phyloP scores from a whole-genome alignment of 192 early-diverging fungal species.

The Entomortierella beljakovae region DNA sequence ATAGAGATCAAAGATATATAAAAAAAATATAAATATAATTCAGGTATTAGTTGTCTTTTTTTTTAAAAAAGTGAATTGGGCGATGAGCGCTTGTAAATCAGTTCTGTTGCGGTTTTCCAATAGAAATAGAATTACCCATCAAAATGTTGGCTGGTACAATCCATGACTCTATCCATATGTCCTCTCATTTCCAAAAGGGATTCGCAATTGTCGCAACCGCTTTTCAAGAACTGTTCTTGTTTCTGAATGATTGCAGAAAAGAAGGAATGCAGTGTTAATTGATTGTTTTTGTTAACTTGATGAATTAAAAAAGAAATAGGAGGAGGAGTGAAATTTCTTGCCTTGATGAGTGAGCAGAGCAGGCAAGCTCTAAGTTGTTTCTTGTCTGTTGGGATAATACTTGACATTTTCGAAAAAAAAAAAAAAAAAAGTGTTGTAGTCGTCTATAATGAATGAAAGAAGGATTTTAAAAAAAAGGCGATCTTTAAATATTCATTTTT shows the following conservation, averaged over 20 bases:
- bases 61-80: no score
- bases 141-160: conserved; percentile 84
- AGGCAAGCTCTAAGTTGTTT: conserved; percentile 81
- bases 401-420: conserved; percentile 17
- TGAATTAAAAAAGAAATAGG: not conserved
- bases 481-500: not conserved
- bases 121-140: conserved; percentile 74
- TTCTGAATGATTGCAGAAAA: conserved; percentile 55
- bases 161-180: conserved; percentile 68
- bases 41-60: no score
- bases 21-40: no score
- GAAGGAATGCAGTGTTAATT: not conserved
- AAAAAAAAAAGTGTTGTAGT: not conserved
- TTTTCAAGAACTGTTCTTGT: conserved; percentile 72
- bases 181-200: conserved; percentile 76
- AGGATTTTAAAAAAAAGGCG: not conserved
- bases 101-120: not conserved
- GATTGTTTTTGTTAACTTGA: not conserved
- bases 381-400: conserved; percentile 55
- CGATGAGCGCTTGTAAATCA: no score
- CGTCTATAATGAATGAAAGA: not conserved
- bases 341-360: conserved; percentile 84
- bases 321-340: conserved; percentile 19
- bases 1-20: not conserved
- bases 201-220: conserved; percentile 89